Base-by-base conservation (phyloP, 345 rosid genomes). In the Alliaria petiolata region DNA sequence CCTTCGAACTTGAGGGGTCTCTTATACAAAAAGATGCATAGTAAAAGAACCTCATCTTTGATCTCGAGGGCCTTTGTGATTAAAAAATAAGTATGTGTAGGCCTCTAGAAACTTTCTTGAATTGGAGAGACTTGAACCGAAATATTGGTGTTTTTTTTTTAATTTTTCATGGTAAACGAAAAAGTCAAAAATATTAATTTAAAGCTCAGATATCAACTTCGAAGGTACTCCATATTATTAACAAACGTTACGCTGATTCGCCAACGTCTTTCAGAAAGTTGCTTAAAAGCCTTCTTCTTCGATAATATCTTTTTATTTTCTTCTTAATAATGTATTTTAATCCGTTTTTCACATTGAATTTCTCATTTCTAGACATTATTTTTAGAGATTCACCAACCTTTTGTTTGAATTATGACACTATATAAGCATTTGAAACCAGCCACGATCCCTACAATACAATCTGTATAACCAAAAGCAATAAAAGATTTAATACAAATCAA, bases 161-260 rank as follows among this genome's bases (percentile, higher is more conserved):
- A 16, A 35, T 15, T 6, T 71, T 19, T 42, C 40, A 54, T 53
- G 38, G 30, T 50, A 33, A 75, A 34, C 35, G 39, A 59, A 45
- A 33, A 75, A 33, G 66, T 31, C 64, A 58, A 67, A 62, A 70
- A 76, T 44, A 76, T 10, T 63, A 57, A 31, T 76, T 7, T 49
- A 70, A 65, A 77, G 80, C 14, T 77, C 9, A 65, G 68, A 65
- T 58, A 77, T 71, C 77, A 71, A 65, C 80, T 77, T 77, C 73
- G 62, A 77, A 77, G 77, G 72, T 77, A 71, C 80, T 76, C 79
- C 49, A 70, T 70, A 56, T 64, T 76, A 64, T 76, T 76, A 76
- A 76, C 80, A 76, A 70, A 76, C 76, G 76, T 57, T 65, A 70
- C 76, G 80, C 36, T 70, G 80, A 77, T 77, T 64, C 62, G 43